These are phyloP conservation scores for Sanguinoderma infundibulare DNA, from an alignment of 1,284 basidiomycete species.

Conservation along the genomic window DNA sequence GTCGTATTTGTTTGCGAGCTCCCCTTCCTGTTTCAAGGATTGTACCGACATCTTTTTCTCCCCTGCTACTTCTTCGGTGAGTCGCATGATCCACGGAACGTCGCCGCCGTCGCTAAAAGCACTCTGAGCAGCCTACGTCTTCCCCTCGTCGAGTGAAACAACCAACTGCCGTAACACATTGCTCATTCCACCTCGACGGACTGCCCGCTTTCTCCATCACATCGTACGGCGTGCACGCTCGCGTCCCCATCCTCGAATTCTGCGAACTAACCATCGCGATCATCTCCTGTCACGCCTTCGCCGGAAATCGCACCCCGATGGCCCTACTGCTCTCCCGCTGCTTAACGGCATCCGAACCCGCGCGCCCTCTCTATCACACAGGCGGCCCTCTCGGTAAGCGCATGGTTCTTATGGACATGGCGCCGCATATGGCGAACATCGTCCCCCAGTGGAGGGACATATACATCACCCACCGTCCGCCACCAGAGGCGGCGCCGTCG, in stretches of 20 bases:
- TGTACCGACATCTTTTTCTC: background rate
- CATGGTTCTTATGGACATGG: background rate
- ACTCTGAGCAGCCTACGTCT: background rate
- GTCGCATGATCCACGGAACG: background rate
- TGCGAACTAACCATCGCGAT: background rate
- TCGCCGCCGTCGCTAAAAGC: background rate
- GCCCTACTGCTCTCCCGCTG: background rate
- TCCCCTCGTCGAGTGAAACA: background rate
- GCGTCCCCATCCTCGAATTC: background rate
- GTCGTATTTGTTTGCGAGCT: background rate
- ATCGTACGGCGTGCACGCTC: conserved; percentile 2
- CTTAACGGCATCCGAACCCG: background rate
- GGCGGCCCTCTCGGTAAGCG: background rate
- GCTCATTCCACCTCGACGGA: background rate
- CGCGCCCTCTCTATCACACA: background rate
- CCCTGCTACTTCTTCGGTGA: background rate
- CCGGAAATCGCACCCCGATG: background rate
- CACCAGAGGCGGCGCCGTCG: background rate
- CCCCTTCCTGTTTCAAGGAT: background rate
- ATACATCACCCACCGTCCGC: conserved; percentile 1
- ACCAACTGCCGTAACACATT: background rate
- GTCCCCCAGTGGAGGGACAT: background rate
- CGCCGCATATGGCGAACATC: background rate
- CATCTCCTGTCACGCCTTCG: background rate
- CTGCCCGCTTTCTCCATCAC: background rate